Percentiles rank a stretch among this genome's conserved stretches.
Conservation (phyloP, 1,284 basidiomycete species). For the Coniophora puteana region DNA sequence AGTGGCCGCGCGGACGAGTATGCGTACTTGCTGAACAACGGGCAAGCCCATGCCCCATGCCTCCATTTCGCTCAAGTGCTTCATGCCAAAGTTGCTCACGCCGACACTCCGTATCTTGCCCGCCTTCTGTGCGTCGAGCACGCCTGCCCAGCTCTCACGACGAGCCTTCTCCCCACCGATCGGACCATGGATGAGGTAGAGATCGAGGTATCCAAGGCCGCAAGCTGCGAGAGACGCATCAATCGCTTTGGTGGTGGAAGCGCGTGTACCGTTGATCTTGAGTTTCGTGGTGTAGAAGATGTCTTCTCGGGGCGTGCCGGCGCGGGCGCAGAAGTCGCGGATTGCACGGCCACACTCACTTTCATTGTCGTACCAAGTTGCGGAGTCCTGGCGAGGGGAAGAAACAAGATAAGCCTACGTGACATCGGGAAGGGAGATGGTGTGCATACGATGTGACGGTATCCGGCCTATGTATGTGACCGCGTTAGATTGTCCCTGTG, state of each 20-base stretch:
- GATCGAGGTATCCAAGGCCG: conserved; percentile 57
- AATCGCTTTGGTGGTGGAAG: conserved; percentile 46
- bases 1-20: background rate
- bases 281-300: conserved; percentile 74
- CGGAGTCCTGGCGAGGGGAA: no score
- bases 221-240: conserved; percentile 50
- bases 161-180: conserved; percentile 48
- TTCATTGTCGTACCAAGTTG: conserved; percentile 78
- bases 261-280: conserved; percentile 54
- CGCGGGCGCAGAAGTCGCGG: conserved; percentile 46
- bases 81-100: conserved; percentile 67
- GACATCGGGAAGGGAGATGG: no score
- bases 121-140: conserved; percentile 54
- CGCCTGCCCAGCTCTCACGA: conserved; percentile 52
- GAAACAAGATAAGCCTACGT: no score
- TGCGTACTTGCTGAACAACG: conserved; percentile 61
- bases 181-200: conserved; percentile 71
- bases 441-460: no score
- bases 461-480: no score
- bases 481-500: no score
- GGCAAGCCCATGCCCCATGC: conserved; percentile 49
- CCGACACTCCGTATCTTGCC: conserved; percentile 64
- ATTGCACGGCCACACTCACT: conserved; percentile 58
- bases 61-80: conserved; percentile 62
- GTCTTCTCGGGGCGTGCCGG: conserved; percentile 45